Conservation (phyloP, 1,139 yeast genomes). For the Geotrichum aggregatum region DNA sequence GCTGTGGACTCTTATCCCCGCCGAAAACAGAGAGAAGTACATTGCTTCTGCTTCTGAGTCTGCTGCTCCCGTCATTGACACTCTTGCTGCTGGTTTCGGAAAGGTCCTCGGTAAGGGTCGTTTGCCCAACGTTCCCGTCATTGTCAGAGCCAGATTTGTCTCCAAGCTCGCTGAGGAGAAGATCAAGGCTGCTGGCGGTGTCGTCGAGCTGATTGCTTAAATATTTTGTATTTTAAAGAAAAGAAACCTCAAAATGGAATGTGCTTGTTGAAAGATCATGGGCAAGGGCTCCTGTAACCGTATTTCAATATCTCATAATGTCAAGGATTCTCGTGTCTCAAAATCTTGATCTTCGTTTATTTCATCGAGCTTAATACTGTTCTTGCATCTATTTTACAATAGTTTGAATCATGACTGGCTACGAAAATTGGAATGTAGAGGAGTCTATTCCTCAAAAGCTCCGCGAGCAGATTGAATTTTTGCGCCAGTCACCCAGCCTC, state of each 20-base stretch:
- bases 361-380: conserved; percentile 31
- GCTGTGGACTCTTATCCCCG: conserved; percentile 96
- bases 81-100: conserved; percentile 99
- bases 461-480: conserved; percentile 13
- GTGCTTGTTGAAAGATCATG: neutral
- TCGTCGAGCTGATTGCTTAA: conserved; percentile 98
- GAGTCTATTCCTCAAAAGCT: conserved; percentile 18
- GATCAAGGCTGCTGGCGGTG: conserved; percentile 99
- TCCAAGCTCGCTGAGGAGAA: conserved; percentile 99
- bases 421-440: conserved; percentile 19
- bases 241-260: neutral
- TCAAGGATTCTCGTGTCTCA: neutral
- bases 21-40: conserved; percentile 93
- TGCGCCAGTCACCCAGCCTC: conserved; percentile 15
- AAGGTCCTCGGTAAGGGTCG: conserved; percentile 99
- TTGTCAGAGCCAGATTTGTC: conserved; percentile 98
- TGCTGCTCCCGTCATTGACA: conserved; percentile 98
- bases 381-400: too few species aligned
- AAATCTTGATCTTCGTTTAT: neutral
- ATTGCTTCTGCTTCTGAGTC: conserved; percentile 77
- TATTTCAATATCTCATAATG: neutral
- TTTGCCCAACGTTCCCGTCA: conserved; percentile 96
- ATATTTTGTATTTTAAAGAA: conserved; percentile 21
- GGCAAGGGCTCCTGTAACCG: neutral
- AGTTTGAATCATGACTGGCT: conserved; percentile 1